phyloP scores from a whole-genome alignment of 169 alveolate species.

The Plasmodium vivax region DNA sequence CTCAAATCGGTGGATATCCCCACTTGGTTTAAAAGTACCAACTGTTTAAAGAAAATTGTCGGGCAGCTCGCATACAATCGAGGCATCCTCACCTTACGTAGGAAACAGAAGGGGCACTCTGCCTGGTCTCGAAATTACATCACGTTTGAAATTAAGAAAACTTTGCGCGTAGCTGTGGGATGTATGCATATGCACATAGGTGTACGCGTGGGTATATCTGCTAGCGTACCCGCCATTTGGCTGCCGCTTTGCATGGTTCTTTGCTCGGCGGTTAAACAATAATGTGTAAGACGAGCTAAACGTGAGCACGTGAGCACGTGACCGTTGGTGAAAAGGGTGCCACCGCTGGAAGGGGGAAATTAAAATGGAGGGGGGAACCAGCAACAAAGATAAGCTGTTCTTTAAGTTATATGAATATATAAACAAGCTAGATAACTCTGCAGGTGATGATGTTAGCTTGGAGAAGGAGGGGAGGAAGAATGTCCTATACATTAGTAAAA shows the following conservation, averaged over 20 bases:
- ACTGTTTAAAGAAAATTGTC: background rate
- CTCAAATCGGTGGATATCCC: background rate
- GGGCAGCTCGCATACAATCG: background rate
- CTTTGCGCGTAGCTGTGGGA: background rate
- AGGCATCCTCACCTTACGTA: background rate
- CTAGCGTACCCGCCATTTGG: background rate
- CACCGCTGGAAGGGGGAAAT: background rate
- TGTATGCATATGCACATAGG: background rate
- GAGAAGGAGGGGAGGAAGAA: conserved; percentile 12
- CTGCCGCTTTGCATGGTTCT: background rate
- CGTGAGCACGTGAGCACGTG: background rate
- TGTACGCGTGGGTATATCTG: background rate
- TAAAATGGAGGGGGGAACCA: conserved; percentile 2
- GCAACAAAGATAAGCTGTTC: conserved; percentile 24
- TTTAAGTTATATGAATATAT: conserved; percentile 66
- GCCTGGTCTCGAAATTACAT: background rate
- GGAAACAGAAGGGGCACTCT: background rate
- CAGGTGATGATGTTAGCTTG: background rate
- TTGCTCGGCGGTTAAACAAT: background rate
- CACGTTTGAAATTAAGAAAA: background rate
- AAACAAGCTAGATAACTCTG: conserved; percentile 10
- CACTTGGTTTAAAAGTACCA: background rate
- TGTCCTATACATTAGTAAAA: background rate
- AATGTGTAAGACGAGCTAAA: background rate
- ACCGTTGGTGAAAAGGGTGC: background rate